Percentiles rank a stretch among this genome's conserved stretches.
phyloP scores from a whole-genome alignment of 2,329 filamentous ascomycete genomes.

The Dactylellina sp. region DNA sequence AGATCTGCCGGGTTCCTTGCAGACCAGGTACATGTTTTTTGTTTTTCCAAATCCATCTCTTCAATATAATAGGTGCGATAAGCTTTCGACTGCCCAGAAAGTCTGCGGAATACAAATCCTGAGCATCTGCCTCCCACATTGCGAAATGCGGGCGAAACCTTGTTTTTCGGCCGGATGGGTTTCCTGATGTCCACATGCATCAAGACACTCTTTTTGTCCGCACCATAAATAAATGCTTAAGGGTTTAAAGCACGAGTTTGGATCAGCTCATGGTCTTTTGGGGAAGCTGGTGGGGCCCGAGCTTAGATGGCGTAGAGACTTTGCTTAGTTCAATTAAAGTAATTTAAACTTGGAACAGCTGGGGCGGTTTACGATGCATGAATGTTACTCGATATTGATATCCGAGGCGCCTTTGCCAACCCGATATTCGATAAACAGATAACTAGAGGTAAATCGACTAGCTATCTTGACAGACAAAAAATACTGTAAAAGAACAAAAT shows the following conservation, averaged over 20 bases:
- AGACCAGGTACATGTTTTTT: not conserved
- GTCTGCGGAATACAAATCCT: not conserved
- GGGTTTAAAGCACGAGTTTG: slow-evolving; percentile 1
- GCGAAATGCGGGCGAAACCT: slow-evolving; percentile 37
- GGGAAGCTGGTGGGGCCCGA: slow-evolving; percentile 1
- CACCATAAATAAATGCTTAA: not conserved
- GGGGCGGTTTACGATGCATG: too few relatives aligned
- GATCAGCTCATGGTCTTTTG: slow-evolving; percentile 1
- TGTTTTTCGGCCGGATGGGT: slow-evolving; percentile 11
- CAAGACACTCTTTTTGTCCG: not conserved
- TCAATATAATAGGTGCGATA: too few relatives aligned
- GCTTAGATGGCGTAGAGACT: not conserved
- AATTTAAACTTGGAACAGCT: slow-evolving; percentile 2
- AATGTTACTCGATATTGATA: not conserved
- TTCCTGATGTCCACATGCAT: slow-evolving; percentile 29
- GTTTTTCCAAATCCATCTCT: too few relatives aligned
- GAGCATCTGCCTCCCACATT: not conserved
- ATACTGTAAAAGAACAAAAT: too few relatives aligned
- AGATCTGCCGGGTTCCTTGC: slow-evolving; percentile 1
- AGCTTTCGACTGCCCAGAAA: slow-evolving; percentile 26
- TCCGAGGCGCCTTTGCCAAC: not conserved
- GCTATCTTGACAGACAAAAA: too few relatives aligned
- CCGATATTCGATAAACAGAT: too few relatives aligned
- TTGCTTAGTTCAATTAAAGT: too few relatives aligned
- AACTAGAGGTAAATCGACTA: too few relatives aligned